Percentiles rank a stretch among this genome's conserved stretches.
phyloP scores from a whole-genome alignment of 768 basidiomycete species.

The Rhodotorula taiwanensis region DNA sequence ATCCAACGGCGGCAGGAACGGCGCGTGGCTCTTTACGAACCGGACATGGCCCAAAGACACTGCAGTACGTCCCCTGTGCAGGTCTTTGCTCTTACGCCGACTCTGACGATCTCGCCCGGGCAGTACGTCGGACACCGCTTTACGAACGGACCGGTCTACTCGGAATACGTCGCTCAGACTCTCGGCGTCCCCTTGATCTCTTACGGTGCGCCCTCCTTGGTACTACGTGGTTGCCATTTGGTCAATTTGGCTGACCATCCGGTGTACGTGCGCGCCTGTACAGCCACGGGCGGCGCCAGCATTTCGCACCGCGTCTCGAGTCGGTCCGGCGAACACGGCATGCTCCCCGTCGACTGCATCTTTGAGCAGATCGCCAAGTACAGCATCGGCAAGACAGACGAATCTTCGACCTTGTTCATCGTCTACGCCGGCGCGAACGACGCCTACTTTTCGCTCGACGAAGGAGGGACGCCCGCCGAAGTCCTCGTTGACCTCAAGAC shows the following conservation, averaged over 20 bases:
- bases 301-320: background rate
- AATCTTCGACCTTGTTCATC: slow-evolving; percentile 4
- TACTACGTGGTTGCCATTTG: background rate
- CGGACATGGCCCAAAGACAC: slow-evolving; percentile 4
- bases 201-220: slow-evolving; percentile 2
- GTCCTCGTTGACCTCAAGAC: background rate
- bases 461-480: background rate
- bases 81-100: too few relatives aligned
- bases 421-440: slow-evolving; percentile 20
- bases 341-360: slow-evolving; percentile 11
- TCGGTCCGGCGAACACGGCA: slow-evolving; percentile 4
- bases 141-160: slow-evolving; percentile 6
- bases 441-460: background rate
- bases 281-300: slow-evolving; percentile 9
- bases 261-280: too few relatives aligned
- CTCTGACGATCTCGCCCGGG: background rate
- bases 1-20: slow-evolving; percentile 1
- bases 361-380: slow-evolving; percentile 7
- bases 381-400: background rate
- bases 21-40: slow-evolving; percentile 10
- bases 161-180: slow-evolving; percentile 2
- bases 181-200: background rate
- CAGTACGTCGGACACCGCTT: slow-evolving; percentile 16
- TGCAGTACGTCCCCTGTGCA: background rate
- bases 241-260: background rate